Conservation (phyloP, 345 rosid genomes). For the Citrus inodora region DNA sequence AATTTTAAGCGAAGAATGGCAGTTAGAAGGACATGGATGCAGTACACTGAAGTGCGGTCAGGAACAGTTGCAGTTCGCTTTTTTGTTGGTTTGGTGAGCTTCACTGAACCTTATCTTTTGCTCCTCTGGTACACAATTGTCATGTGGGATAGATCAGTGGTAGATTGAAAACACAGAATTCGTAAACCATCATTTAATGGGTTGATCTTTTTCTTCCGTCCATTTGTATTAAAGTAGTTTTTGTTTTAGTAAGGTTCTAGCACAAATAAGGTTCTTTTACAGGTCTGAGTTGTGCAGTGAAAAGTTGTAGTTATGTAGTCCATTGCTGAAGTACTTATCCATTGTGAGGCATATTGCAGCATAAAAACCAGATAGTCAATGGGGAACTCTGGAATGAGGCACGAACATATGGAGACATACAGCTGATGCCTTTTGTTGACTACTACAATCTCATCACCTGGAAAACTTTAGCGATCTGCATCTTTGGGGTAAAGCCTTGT, state of each 20-base stretch:
- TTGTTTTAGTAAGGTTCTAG: not conserved
- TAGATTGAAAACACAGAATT: not conserved
- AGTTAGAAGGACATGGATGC: constrained; percentile 99
- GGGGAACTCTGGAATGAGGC: constrained; percentile 95
- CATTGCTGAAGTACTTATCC: constrained; percentile 16
- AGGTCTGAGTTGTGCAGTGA: not conserved
- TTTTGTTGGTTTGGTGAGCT: constrained; percentile 96
- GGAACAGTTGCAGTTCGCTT: constrained; percentile 88
- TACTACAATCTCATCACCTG: constrained; percentile 94
- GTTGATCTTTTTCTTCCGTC: constrained; percentile 1
- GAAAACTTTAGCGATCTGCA: constrained; percentile 97
- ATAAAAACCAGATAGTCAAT: constrained; percentile 85
- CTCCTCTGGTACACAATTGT: not conserved
- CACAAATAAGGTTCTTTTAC: not conserved
- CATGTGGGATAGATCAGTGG: not conserved
- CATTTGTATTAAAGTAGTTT: not conserved
- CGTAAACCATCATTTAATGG: not conserved
- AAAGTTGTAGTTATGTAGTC: not conserved
- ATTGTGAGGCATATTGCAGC: constrained; percentile 52
- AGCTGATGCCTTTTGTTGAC: constrained; percentile 97
- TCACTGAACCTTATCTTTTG: not conserved
- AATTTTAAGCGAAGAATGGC: constrained; percentile 96
- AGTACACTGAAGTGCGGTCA: constrained; percentile 67
- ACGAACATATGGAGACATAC: constrained; percentile 74
- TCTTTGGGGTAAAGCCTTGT: constrained; percentile 72